These are phyloP conservation scores for Petrea volubilis DNA, from an alignment of 257 asterid species.

Conservation along the genomic window DNA sequence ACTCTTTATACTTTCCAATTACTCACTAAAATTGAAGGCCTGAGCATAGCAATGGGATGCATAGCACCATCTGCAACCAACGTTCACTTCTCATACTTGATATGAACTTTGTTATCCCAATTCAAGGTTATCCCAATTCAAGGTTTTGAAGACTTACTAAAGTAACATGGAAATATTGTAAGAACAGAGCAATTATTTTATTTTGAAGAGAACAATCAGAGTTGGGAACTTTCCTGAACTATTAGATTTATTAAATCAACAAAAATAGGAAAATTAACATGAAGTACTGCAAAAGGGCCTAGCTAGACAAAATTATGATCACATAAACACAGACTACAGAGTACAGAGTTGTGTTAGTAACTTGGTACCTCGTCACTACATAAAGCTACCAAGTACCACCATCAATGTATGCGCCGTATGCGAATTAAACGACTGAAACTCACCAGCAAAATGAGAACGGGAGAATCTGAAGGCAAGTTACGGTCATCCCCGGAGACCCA, in stretches of 20 bases:
- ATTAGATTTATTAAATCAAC: neutral
- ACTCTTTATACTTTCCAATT: neutral
- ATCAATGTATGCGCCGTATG: neutral
- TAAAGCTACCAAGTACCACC: neutral
- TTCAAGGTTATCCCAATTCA: neutral
- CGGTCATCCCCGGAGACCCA: constrained; percentile 78
- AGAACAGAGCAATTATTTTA: neutral
- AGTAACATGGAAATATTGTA: constrained; percentile 7
- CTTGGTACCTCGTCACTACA: neutral
- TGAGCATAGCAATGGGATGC: neutral
- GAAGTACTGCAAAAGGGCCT: neutral
- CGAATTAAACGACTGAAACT: constrained; percentile 18
- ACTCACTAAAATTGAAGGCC: neutral
- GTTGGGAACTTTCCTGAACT: neutral
- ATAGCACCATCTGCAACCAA: neutral
- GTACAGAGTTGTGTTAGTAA: neutral
- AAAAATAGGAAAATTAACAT: neutral
- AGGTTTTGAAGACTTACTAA: neutral
- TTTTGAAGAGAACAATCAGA: neutral
- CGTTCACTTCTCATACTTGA: neutral
- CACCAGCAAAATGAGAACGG: constrained; percentile 83
- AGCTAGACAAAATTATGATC: neutral
- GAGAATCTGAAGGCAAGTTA: constrained; percentile 56
- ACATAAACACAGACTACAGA: neutral
- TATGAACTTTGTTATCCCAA: neutral